Base-by-base conservation (phyloP, 2,329 filamentous ascomycete genomes). In the Byssoonygena ceratinophila region DNA sequence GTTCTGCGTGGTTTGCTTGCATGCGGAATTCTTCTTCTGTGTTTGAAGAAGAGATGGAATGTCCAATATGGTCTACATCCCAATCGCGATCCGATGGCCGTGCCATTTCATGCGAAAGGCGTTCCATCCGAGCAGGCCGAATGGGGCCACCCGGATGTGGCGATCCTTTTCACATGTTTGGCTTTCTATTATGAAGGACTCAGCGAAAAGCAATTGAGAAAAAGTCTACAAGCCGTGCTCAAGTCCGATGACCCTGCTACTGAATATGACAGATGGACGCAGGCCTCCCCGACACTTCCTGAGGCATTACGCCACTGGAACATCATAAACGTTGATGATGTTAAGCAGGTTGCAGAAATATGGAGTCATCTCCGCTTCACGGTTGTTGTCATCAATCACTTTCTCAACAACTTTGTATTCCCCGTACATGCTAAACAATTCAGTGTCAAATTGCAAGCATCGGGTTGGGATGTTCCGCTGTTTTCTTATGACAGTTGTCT, bases 81-180 rank as follows among this genome's bases (percentile, higher is more conserved):
- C 0, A 43, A 55, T 0, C 72, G 84, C 20, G 60, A 63, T 23
- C 61, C 61, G 0, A 60, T 68, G 4, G 82, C 83, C 0, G 84
- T 87, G 0, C 84, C 84, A 0, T 87, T 76, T 46, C 72, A 78
- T 9, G 80, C 81, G 0, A 86, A 87, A 53, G 84, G 83, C 1
- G 70, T 75, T 0, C 83, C 84, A 0, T 76, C 75, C 0, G 75
- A 78, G 0, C 74, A 79, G 4, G 78, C 82, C 0, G 83, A 87
- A 58, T 87, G 77, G 60, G 79, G 81, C 0, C 83, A 88, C 57
- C 81, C 83, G 0, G 78, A 88, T 58, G 80, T 84, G 0, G 74
- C 78, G 0, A 82, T 87, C 1, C 31, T 81, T 0, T 69, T 88
- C 1, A 87, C 83, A 0, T 81, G 78, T 11, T 66, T 89, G 0